These are phyloP conservation scores for Pleurotus djamor DNA, from an alignment of 768 basidiomycete genomes.

Conservation along the genomic window DNA sequence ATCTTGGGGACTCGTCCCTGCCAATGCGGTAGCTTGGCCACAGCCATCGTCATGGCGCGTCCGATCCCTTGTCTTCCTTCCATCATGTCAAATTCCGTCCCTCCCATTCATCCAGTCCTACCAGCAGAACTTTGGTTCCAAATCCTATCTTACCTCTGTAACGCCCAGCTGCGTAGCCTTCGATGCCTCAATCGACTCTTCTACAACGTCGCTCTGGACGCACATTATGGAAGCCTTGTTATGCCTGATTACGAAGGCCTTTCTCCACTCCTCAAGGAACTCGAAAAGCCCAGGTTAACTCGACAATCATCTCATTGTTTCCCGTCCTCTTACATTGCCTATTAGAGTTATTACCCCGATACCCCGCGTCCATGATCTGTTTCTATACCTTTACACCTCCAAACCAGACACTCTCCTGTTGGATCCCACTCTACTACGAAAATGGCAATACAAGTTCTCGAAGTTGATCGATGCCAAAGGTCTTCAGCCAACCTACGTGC, in stretches of 20 bases:
- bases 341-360: too few relatives aligned
- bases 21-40: too few relatives aligned
- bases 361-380: too few relatives aligned
- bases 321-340: too few relatives aligned
- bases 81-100: background rate
- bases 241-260: background rate
- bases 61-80: background rate
- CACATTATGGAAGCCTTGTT: background rate
- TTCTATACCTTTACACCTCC: too few relatives aligned
- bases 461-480: too few relatives aligned
- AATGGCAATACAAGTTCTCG: too few relatives aligned
- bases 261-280: background rate
- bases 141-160: background rate
- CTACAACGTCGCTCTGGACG: background rate
- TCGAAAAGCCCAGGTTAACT: background rate
- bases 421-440: too few relatives aligned
- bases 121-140: background rate
- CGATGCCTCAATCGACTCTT: background rate
- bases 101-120: background rate
- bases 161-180: background rate
- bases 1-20: too few relatives aligned
- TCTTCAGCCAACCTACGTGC: background rate
- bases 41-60: conserved; percentile 38
- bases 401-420: too few relatives aligned
- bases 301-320: background rate